phyloP scores from a whole-genome alignment of 345 rosid genomes.

The Carallia brachiata region DNA sequence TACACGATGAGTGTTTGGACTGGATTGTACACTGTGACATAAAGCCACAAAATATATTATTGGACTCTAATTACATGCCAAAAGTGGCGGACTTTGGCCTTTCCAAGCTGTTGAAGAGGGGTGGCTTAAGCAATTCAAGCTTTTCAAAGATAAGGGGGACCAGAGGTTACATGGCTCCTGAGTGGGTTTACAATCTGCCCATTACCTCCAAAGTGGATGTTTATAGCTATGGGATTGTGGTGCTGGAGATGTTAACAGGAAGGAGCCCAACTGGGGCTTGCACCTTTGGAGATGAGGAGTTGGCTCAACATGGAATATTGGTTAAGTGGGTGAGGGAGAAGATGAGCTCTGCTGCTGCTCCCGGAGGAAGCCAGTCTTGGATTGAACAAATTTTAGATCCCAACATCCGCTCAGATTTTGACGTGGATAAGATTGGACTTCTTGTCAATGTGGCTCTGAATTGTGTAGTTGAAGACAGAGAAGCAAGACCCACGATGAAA shows the following conservation, averaged over 20 bases:
- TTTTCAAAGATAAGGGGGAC: slow-evolving; percentile 13
- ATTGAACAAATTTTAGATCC: slow-evolving; percentile 22
- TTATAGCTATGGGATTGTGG: slow-evolving; percentile 9
- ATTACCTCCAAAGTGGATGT: slow-evolving; percentile 20
- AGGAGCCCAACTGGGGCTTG: background rate
- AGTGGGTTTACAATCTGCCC: slow-evolving; percentile 11
- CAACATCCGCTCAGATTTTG: slow-evolving; percentile 6
- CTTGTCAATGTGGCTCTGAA: slow-evolving; percentile 25
- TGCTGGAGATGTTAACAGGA: slow-evolving; percentile 14
- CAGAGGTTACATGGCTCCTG: slow-evolving; percentile 14
- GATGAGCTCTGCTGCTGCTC: background rate
- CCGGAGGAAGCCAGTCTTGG: background rate
- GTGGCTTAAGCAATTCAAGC: background rate
- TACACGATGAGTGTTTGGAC: slow-evolving; percentile 13
- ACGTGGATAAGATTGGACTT: background rate
- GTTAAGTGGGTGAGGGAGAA: slow-evolving; percentile 12
- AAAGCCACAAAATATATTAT: slow-evolving; percentile 13
- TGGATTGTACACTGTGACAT: slow-evolving; percentile 20
- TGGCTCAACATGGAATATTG: background rate
- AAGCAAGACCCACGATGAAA: slow-evolving; percentile 34
- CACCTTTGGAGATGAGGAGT: background rate
- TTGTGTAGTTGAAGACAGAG: slow-evolving; percentile 24
- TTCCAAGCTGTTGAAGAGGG: background rate
- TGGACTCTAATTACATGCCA: background rate
- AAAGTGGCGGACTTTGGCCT: slow-evolving; percentile 16